Evolutionary conservation across 2,329 filamentous ascomycete genomes (phyloP), one percentile per base, ranked within the genome.

Genomic region (Moelleriella libera): DNA sequence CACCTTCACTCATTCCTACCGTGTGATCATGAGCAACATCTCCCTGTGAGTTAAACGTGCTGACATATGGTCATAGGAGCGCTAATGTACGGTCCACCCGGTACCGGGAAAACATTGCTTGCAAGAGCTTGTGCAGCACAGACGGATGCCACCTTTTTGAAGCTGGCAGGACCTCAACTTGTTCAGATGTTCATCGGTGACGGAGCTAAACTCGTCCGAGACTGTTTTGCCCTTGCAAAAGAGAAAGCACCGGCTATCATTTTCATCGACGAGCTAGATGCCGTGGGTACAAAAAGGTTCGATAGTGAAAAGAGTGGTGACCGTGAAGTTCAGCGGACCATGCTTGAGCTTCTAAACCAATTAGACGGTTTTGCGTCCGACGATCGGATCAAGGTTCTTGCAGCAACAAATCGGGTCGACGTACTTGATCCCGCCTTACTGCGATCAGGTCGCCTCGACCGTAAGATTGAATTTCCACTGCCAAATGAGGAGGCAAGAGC

Each of bases 161-260:
- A 98, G 69, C 85, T 98, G 49, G 92, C 92, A 51, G 92, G 92
- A 45, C 92, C 94, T 5, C 92, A 98, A 68, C 80, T 98, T 40
- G 92, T 98, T 31, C 92, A 98, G 66, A 98, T 97, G 92, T 98
- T 97, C 66, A 98, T 98, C 41, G 92, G 92, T 64, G 94, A 98
- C 57, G 92, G 92, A 60, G 92, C 94, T 42, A 98, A 98, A 70
- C 78, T 98, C 31, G 92, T 98, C 41, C 85, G 92, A 50, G 92
- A 98, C 70, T 94, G 88, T 68, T 98, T 98, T 63, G 92, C 92
- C 2, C 74, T 98, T 11, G 92, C 92, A 47, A 98, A 98, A 67
- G 92, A 98, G 68, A 98, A 98, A 74, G 92, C 92, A 0, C 94
- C 92, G 0, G 88, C 92, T 49, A 98, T 98, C 66, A 98, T 98